Conservation (phyloP, 2,329 filamentous ascomycete species). For the Phyllosticta paracitricarpa region DNA sequence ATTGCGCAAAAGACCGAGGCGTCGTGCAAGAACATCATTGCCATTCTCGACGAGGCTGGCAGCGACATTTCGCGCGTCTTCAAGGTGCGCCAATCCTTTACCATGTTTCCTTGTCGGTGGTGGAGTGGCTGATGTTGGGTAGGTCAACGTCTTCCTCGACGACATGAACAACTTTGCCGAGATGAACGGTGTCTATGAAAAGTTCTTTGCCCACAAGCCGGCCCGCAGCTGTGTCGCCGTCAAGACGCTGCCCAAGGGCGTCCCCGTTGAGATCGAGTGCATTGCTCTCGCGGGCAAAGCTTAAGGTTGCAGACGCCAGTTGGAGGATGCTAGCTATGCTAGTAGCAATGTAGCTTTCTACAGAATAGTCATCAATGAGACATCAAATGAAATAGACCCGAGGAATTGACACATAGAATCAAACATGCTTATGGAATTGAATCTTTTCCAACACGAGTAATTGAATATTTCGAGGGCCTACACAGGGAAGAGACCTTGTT, state of each 20-base stretch:
- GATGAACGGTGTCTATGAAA: slow-evolving; percentile 79
- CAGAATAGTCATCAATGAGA: background rate
- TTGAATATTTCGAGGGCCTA: background rate
- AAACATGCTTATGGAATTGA: background rate
- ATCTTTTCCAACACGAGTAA: background rate
- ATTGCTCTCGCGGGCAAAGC: slow-evolving; percentile 48
- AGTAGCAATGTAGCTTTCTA: background rate
- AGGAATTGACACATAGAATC: background rate
- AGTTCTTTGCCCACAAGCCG: slow-evolving; percentile 74
- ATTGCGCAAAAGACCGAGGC: slow-evolving; percentile 60
- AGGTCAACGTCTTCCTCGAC: slow-evolving; percentile 65
- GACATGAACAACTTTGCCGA: slow-evolving; percentile 83
- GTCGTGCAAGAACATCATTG: slow-evolving; percentile 71
- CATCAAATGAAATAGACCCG: background rate
- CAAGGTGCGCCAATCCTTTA: slow-evolving; percentile 48
- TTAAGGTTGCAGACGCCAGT: background rate
- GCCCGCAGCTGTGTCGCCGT: slow-evolving; percentile 86
- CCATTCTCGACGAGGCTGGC: slow-evolving; percentile 73
- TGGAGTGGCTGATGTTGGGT: background rate
- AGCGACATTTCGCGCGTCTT: slow-evolving; percentile 71
- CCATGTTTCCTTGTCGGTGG: background rate
- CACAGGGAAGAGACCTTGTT: background rate
- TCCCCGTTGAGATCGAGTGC: slow-evolving; percentile 83
- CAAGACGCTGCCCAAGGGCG: slow-evolving; percentile 76
- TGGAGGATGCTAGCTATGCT: background rate